These are phyloP conservation scores for Phytophthora litchii DNA, from an alignment of 352 stramenopile species.

Conservation along the genomic window DNA sequence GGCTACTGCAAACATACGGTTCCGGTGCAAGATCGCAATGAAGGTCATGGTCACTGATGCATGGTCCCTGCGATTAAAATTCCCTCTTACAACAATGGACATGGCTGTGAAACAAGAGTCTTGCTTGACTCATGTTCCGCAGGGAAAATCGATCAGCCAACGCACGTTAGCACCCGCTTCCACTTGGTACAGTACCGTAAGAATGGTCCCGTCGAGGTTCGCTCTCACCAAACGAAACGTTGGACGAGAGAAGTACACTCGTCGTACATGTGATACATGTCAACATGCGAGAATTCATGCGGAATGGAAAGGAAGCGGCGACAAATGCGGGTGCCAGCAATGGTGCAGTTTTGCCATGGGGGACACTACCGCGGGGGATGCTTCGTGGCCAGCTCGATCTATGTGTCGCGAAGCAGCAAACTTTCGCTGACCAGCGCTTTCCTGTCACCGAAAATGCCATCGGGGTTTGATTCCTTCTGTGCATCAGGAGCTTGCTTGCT, in stretches of 20 bases:
- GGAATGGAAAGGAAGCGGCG: neutral
- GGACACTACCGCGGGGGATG: conserved; percentile 23
- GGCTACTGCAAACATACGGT: conserved; percentile 16
- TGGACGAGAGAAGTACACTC: conserved; percentile 4
- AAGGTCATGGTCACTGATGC: neutral
- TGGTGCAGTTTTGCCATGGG: conserved; percentile 11
- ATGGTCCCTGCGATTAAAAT: conserved; percentile 6
- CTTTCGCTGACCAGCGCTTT: conserved; percentile 6
- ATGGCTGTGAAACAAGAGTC: neutral
- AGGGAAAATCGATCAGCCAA: neutral
- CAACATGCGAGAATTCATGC: conserved; percentile 2
- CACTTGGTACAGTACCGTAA: neutral
- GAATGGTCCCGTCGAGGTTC: neutral
- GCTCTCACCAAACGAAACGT: neutral
- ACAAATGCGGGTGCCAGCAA: conserved; percentile 1
- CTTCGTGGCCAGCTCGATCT: neutral
- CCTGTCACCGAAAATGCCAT: neutral
- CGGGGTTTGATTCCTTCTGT: neutral
- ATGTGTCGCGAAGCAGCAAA: conserved; percentile 6
- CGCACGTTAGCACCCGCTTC: neutral
- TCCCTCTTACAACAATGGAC: neutral
- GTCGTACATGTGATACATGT: neutral
- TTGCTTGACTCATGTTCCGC: neutral
- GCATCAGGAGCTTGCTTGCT: neutral
- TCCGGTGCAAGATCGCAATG: conserved; percentile 17